Evolutionary conservation across 306 rosid species (phyloP).

Genomic region (Casuarina equisetifolia): DNA sequence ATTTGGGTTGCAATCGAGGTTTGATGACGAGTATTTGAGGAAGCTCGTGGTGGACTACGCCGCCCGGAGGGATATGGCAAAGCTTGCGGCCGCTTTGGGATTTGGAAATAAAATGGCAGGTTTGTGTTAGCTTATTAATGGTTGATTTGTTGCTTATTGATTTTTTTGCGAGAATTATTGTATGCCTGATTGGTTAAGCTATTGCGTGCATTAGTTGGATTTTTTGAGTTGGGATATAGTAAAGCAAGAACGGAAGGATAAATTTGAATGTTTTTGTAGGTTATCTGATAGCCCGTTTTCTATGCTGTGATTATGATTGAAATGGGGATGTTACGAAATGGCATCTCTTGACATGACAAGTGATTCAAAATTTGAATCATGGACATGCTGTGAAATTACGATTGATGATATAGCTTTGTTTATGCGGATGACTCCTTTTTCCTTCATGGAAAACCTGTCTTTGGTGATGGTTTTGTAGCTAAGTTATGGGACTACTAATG

Average conservation of each 20-base stretch:
- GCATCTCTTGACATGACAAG: not conserved
- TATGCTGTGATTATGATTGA: not conserved
- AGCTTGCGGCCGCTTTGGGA: constrained; percentile 57
- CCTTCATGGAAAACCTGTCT: not conserved
- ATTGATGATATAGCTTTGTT: not conserved
- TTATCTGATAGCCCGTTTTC: not conserved
- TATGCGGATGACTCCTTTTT: not conserved
- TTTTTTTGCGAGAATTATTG: not conserved
- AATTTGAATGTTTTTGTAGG: not conserved
- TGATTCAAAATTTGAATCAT: not conserved
- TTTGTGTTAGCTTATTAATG: constrained; percentile 21
- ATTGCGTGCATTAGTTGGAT: not conserved
- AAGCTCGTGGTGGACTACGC: constrained; percentile 59
- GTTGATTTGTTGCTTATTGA: not conserved
- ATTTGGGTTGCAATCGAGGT: constrained; percentile 43
- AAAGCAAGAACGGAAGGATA: not conserved
- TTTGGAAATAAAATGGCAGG: constrained; percentile 65
- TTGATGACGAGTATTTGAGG: constrained; percentile 52
- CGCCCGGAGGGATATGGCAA: constrained; percentile 78
- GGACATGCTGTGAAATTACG: not conserved
- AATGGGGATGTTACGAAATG: not conserved
- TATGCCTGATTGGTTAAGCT: not conserved
- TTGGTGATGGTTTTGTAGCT: not conserved
- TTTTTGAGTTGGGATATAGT: not conserved
- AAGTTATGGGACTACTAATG: not conserved